Percentiles rank a stretch among this genome's conserved stretches.
Conservation (phyloP, 2,329 filamentous ascomycete genomes). For the Capronia americana region DNA sequence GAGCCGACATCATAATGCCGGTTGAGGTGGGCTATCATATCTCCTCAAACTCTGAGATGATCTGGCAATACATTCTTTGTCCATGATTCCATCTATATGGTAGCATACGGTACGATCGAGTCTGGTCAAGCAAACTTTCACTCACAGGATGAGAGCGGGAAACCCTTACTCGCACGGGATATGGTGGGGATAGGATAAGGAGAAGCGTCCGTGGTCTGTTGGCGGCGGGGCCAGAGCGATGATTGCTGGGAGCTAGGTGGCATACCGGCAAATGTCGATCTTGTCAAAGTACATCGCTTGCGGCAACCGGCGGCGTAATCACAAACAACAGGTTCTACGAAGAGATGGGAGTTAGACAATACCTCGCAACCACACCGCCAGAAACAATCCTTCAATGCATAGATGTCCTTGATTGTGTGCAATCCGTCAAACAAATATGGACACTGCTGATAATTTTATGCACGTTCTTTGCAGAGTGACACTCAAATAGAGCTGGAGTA, state of each 20-base stretch:
- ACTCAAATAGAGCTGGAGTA: not conserved
- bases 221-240: not conserved
- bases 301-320: not conserved
- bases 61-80: not conserved
- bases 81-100: not conserved
- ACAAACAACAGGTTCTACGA: not conserved
- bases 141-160: not conserved
- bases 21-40: not conserved
- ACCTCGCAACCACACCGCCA: not conserved
- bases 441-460: not conserved
- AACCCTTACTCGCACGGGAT: not conserved
- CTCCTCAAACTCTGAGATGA: not conserved
- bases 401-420: not conserved
- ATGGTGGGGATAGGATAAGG: not conserved
- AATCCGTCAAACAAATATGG: not conserved
- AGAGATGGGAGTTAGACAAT: not conserved
- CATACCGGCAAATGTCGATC: not conserved
- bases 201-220: not conserved
- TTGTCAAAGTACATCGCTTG: not conserved
- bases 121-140: not conserved
- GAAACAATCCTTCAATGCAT: not conserved
- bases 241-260: not conserved
- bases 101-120: not conserved
- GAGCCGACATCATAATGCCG: not conserved
- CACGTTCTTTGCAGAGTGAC: not conserved